Base-by-base conservation (phyloP, 73 alveolate genomes). In the Paramecium tetraurelia region DNA sequence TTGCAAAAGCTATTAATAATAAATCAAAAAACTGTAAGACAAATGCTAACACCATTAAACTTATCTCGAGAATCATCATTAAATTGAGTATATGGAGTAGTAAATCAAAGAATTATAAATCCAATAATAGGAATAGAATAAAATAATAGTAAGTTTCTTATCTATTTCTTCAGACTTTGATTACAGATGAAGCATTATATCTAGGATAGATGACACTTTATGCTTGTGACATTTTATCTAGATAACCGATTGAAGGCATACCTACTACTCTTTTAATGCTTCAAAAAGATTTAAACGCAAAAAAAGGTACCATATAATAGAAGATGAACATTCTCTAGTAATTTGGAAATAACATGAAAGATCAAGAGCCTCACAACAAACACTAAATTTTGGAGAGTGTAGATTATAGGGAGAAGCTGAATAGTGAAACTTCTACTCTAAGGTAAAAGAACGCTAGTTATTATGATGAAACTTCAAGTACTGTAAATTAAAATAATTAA, bases 101-200 rank as follows among this genome's bases (percentile, higher is more conserved):
- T 31, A 68, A 31, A 68, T 68, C 21, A 68, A 68, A 68, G 40
- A 68, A 68, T 4, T 68, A 16, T 12, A 33, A 68, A 4, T 31
- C 12, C 14, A 68, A 68, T 21, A 31, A 6, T 27, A 11, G 6
- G 84, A 68, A 24, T 68, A 68, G 12, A 27, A 12, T 31, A 68
- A 68, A 68, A 68, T 68, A 22, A 68, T 68, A 12, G 84, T 68
- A 68, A 68, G 24, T 20, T 22, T 31, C 12, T 14, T 16, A 12
- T 16, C 14, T 2, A 31, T 20, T 68, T n/a, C 22, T 31, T 2
- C 24, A 68, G 84, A 31, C 40, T 31, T 18, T 68, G 7, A 68
- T 68, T 31, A 68, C 84, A 68, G 84, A 68, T 24, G 84, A 68
- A 68, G 84, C 84, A 68, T 24, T 68, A 68, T 68, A 68, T 24